phyloP scores from a whole-genome alignment of 2,329 filamentous ascomycete genomes.

The Balansia obtecta region DNA sequence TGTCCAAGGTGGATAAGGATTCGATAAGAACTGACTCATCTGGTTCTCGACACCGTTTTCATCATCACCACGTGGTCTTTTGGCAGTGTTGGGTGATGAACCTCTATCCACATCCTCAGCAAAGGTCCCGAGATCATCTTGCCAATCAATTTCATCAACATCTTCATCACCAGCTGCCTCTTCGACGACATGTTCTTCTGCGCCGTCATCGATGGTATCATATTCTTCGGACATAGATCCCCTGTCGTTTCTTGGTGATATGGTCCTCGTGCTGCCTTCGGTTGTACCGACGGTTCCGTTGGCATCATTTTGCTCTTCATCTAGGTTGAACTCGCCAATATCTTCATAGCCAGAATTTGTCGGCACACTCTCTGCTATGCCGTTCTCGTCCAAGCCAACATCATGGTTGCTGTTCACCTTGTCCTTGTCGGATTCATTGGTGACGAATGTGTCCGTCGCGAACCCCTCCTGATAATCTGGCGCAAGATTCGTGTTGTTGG shows the following conservation, averaged over 20 bases:
- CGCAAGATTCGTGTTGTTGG: not conserved
- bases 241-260: slow-evolving; percentile 16
- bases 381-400: slow-evolving; percentile 3
- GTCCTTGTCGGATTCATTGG: not conserved
- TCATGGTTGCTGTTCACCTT: slow-evolving; percentile 3
- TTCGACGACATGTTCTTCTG: not conserved
- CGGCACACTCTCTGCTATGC: not conserved
- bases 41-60: slow-evolving; percentile 8
- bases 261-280: slow-evolving; percentile 3
- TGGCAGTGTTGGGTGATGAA: slow-evolving; percentile 3
- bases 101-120: slow-evolving; percentile 1
- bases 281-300: not conserved
- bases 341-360: not conserved
- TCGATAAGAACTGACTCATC: slow-evolving; percentile 5
- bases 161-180: slow-evolving; percentile 2
- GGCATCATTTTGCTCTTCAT: slow-evolving; percentile 1
- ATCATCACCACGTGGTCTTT: slow-evolving; percentile 10
- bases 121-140: slow-evolving; percentile 7
- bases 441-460: not conserved
- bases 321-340: slow-evolving; percentile 13
- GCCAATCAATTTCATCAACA: slow-evolving; percentile 11
- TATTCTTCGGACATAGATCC: slow-evolving; percentile 8
- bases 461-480: not conserved
- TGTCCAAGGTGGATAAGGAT: not conserved
- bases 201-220: not conserved